Evolutionary conservation across 352 stramenopile genomes (phyloP).

Genomic region (Pythium brassicae): DNA sequence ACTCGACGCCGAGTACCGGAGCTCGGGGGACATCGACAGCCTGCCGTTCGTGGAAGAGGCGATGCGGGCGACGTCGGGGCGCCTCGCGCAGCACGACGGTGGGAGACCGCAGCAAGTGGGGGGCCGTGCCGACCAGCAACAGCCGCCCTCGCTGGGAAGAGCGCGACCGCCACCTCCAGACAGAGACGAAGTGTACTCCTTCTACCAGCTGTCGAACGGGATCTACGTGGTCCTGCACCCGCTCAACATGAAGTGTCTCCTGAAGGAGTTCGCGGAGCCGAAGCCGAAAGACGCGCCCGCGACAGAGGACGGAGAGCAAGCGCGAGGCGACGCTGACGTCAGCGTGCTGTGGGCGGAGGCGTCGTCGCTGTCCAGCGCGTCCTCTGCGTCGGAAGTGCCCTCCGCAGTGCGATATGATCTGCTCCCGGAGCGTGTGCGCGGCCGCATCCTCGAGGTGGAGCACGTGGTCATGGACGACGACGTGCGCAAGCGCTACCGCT

Average conservation of each 20-base stretch:
- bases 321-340: conserved; percentile 17
- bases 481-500: conserved; percentile 78
- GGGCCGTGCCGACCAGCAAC: not conserved
- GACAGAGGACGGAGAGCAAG: conserved; percentile 4
- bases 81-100: conserved; percentile 36
- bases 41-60: conserved; percentile 79
- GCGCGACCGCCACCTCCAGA: not conserved
- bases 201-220: conserved; percentile 84
- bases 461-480: conserved; percentile 87
- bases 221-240: conserved; percentile 88
- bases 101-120: conserved; percentile 16
- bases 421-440: conserved; percentile 48
- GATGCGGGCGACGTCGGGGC: conserved; percentile 60
- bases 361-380: conserved; percentile 9
- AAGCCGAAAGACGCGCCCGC: conserved; percentile 10
- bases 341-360: conserved; percentile 27
- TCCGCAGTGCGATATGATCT: conserved; percentile 39
- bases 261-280: conserved; percentile 67
- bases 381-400: conserved; percentile 1
- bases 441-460: conserved; percentile 79
- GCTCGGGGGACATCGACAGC: conserved; percentile 63
- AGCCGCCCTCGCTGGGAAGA: not conserved
- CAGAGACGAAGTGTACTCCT: conserved; percentile 49
- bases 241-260: conserved; percentile 86
- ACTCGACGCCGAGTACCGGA: conserved; percentile 68